Conservation (phyloP, 1,284 basidiomycete genomes). For the Laetiporus sulphureus region DNA sequence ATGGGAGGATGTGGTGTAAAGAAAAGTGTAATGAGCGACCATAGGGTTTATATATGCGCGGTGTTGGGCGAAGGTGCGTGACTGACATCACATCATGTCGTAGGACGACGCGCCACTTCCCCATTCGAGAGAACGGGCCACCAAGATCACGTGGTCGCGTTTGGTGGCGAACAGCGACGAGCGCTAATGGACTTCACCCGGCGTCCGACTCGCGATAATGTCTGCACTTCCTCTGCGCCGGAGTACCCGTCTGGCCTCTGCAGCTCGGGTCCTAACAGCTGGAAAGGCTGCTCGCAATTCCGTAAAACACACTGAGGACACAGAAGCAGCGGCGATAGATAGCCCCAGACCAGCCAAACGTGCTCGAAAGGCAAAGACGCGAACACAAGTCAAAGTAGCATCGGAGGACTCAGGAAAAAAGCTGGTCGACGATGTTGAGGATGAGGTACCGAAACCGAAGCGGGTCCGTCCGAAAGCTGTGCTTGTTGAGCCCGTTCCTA, state of each 20-base stretch:
- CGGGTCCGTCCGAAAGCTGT: constrained; percentile 4
- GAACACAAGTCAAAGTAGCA: background rate
- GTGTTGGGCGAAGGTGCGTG: too few species aligned
- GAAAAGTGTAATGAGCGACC: too few species aligned
- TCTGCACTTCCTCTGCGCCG: background rate
- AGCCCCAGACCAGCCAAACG: constrained; percentile 11
- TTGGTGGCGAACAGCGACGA: too few species aligned
- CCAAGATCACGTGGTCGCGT: too few species aligned
- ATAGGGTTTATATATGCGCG: too few species aligned
- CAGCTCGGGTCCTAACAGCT: background rate
- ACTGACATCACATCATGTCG: background rate
- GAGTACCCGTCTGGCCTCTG: background rate
- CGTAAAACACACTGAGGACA: too few species aligned
- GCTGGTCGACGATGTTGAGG: background rate
- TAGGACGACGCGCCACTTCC: too few species aligned
- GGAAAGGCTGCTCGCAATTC: too few species aligned
- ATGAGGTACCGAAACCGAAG: background rate
- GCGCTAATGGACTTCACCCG: too few species aligned
- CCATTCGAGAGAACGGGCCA: too few species aligned
- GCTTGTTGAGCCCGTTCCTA: constrained; percentile 7
- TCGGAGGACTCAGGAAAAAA: background rate
- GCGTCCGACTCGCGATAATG: background rate
- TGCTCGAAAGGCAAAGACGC: constrained; percentile 2
- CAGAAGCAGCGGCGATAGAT: background rate
- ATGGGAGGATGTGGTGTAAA: background rate